phyloP scores from a whole-genome alignment of 768 basidiomycete species.

The Suillus occidentalis region DNA sequence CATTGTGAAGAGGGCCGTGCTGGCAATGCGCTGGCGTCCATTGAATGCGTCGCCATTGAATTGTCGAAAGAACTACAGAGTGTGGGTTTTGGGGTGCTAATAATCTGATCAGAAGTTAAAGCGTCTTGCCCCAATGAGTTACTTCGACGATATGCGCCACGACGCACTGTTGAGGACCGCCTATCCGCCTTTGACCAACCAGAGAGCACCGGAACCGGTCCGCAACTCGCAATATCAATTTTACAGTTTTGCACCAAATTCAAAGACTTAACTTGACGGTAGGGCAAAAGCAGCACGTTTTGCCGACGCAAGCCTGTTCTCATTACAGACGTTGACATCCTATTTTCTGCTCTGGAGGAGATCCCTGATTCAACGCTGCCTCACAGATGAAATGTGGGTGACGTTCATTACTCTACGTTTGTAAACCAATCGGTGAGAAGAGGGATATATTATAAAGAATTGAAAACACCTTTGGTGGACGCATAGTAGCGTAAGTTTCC shows the following conservation, averaged over 20 bases:
- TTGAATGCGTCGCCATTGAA: neutral
- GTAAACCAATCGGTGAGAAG: neutral
- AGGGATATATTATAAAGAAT: neutral
- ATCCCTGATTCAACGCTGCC: neutral
- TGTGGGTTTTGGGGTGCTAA: neutral
- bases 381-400: neutral
- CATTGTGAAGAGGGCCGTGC: neutral
- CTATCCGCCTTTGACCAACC: neutral
- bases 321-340: neutral
- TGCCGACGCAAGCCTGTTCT: neutral
- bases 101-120: neutral
- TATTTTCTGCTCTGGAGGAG: neutral
- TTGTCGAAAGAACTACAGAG: neutral
- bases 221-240: neutral
- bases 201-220: neutral
- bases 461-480: neutral
- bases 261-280: neutral
- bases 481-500: neutral
- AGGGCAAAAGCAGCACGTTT: neutral
- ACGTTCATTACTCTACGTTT: neutral
- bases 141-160: neutral
- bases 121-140: neutral
- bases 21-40: conserved; percentile 1
- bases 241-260: neutral
- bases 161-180: neutral